Evolutionary conservation across 805 yeast genomes (phyloP).

Genomic region (Yarrowia sp.): DNA sequence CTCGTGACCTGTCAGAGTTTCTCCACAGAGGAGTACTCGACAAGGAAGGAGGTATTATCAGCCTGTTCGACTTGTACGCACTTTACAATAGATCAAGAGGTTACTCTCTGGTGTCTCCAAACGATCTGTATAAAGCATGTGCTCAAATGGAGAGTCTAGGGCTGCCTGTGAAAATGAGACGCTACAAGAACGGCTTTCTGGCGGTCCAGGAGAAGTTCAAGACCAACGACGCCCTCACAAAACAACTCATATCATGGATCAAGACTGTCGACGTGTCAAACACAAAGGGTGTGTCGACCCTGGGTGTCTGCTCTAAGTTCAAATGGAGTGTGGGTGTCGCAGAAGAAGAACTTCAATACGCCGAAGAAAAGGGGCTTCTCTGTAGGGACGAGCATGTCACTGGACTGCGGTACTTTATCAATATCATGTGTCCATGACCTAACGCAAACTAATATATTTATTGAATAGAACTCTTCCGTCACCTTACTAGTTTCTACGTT

Average conservation of each 20-base stretch:
- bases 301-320: slow-evolving; percentile 48
- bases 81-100: slow-evolving; percentile 64
- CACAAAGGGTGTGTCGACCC: slow-evolving; percentile 38
- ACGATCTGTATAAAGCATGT: slow-evolving; percentile 62
- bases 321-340: slow-evolving; percentile 68
- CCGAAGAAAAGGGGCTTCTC: slow-evolving; percentile 54
- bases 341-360: slow-evolving; percentile 57
- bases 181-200: slow-evolving; percentile 41
- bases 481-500: neutral
- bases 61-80: slow-evolving; percentile 61
- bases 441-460: neutral
- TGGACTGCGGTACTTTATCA: slow-evolving; percentile 62
- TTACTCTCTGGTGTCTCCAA: slow-evolving; percentile 63
- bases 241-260: slow-evolving; percentile 38
- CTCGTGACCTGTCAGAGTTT: slow-evolving; percentile 78
- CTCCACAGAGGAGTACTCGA: slow-evolving; percentile 47
- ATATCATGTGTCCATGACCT: slow-evolving; percentile 33
- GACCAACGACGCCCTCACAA: slow-evolving; percentile 40
- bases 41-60: slow-evolving; percentile 55
- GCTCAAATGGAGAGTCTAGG: slow-evolving; percentile 52
- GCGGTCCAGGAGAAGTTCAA: slow-evolving; percentile 43
- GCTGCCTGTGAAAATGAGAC: slow-evolving; percentile 52
- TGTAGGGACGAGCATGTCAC: slow-evolving; percentile 66
- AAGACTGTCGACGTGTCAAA: slow-evolving; percentile 31
- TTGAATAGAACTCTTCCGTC: neutral